Evolutionary conservation across 1,139 yeast species (phyloP).

Genomic region (Pichia sp.): DNA sequence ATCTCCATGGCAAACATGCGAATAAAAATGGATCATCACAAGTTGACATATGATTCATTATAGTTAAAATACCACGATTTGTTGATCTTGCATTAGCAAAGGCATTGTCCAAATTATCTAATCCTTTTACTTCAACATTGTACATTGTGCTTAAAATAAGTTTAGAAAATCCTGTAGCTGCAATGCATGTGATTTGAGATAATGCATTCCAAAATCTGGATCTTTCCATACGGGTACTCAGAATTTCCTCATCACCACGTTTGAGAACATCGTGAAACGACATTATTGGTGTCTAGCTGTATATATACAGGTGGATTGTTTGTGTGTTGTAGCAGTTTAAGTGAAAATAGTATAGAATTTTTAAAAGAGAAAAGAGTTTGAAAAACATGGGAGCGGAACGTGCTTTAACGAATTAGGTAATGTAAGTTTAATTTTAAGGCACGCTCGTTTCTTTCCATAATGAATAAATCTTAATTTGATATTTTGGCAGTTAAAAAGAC

Average conservation of each 20-base stretch:
- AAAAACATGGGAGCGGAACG: too few species aligned
- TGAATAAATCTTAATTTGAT: too few species aligned
- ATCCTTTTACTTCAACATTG: constrained; percentile 54
- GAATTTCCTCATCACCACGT: constrained; percentile 70
- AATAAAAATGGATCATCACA: constrained; percentile 90
- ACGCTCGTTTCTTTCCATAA: too few species aligned
- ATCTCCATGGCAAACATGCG: constrained; percentile 77
- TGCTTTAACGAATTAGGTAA: too few species aligned
- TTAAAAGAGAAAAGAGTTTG: too few species aligned
- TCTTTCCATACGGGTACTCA: constrained; percentile 52
- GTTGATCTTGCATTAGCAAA: constrained; percentile 55
- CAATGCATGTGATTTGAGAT: constrained; percentile 63
- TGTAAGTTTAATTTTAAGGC: too few species aligned
- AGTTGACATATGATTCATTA: constrained; percentile 95
- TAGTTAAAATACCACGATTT: constrained; percentile 69
- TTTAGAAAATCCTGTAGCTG: constrained; percentile 63
- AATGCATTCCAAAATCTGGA: constrained; percentile 57
- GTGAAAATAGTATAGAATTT: too few species aligned
- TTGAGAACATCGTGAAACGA: constrained; percentile 65
- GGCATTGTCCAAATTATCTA: constrained; percentile 61
- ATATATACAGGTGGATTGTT: too few species aligned
- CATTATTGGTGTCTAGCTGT: constrained; percentile 36
- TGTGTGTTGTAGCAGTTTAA: too few species aligned
- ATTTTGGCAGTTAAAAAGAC: too few species aligned
- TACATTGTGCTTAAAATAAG: constrained; percentile 55